Conservation (phyloP, 192 early-diverging fungal species). For the Oehlia diaphana region DNA sequence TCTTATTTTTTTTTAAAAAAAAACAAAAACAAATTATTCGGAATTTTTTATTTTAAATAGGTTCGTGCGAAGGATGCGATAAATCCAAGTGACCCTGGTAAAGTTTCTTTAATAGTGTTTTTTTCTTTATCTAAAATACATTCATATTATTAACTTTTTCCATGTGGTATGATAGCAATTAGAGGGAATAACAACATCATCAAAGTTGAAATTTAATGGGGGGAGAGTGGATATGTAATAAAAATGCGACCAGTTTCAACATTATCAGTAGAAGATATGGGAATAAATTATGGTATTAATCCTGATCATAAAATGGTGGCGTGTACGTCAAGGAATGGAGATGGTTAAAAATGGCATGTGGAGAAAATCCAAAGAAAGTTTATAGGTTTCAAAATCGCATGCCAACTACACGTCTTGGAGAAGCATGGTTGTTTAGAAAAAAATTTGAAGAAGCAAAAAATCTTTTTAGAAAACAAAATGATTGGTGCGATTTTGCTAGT, state of each 20-base stretch:
- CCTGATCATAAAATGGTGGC: no score
- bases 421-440: slow-evolving; percentile 66
- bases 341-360: slow-evolving; percentile 84
- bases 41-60: background rate
- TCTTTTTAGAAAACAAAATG: slow-evolving; percentile 51
- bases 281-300: slow-evolving; percentile 52
- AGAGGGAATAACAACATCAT: slow-evolving; percentile 74
- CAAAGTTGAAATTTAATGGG: slow-evolving; percentile 74
- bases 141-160: slow-evolving; percentile 1
- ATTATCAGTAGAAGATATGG: slow-evolving; percentile 66
- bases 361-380: slow-evolving; percentile 71
- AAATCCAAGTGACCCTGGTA: slow-evolving; percentile 61
- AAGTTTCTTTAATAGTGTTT: background rate
- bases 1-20: background rate
- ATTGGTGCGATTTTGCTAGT: slow-evolving; percentile 57
- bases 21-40: no score
- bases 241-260: slow-evolving; percentile 58
- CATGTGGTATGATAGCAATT: slow-evolving; percentile 36
- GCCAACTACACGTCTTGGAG: slow-evolving; percentile 60
- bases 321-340: slow-evolving; percentile 59
- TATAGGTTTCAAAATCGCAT: background rate
- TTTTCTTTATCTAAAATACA: background rate
- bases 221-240: slow-evolving; percentile 67
- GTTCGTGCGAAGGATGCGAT: slow-evolving; percentile 68
- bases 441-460: slow-evolving; percentile 52